Percentiles rank a stretch among this genome's conserved stretches.
Evolutionary conservation across 1,139 yeast species (phyloP).

Genomic region (Suhomyces kunorum): DNA sequence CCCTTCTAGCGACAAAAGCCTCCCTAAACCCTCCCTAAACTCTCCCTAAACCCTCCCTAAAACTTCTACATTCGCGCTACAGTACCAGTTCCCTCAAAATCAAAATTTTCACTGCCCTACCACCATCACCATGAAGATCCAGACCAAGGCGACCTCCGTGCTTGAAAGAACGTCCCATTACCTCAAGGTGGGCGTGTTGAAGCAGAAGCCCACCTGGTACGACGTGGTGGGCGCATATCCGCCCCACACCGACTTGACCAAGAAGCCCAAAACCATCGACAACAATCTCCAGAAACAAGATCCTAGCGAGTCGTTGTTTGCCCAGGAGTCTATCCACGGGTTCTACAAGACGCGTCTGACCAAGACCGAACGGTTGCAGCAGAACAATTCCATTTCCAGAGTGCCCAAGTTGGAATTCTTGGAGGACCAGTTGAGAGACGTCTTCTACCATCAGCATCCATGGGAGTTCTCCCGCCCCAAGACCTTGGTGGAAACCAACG

Average conservation of each 20-base stretch:
- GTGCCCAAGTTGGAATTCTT: conserved; percentile 67
- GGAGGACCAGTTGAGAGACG: conserved; percentile 80
- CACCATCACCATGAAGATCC: conserved; percentile 57
- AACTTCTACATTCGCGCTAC: neutral
- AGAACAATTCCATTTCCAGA: conserved; percentile 42
- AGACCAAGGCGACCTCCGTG: conserved; percentile 66
- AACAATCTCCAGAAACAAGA: conserved; percentile 28
- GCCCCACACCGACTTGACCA: conserved; percentile 65
- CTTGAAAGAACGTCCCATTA: conserved; percentile 76
- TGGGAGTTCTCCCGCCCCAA: conserved; percentile 98
- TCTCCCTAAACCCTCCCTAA: neutral
- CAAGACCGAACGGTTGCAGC: conserved; percentile 26
- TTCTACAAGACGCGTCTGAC: conserved; percentile 54
- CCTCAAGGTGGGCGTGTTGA: conserved; percentile 63
- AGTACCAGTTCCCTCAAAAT: neutral
- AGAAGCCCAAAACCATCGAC: conserved; percentile 40
- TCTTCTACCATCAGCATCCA: conserved; percentile 91
- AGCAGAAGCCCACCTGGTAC: conserved; percentile 81
- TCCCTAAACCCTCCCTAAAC: neutral
- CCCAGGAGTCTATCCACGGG: conserved; percentile 16
- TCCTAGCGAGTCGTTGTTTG: conserved; percentile 30
- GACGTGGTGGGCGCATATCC: conserved; percentile 80
- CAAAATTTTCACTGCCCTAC: conserved; percentile 11
- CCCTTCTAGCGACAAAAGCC: too few relatives aligned
- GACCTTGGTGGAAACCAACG: conserved; percentile 72